Evolutionary conservation across 768 basidiomycete species (phyloP), one percentile per base, ranked within the genome.

Genomic region (Trametes cubensis): DNA sequence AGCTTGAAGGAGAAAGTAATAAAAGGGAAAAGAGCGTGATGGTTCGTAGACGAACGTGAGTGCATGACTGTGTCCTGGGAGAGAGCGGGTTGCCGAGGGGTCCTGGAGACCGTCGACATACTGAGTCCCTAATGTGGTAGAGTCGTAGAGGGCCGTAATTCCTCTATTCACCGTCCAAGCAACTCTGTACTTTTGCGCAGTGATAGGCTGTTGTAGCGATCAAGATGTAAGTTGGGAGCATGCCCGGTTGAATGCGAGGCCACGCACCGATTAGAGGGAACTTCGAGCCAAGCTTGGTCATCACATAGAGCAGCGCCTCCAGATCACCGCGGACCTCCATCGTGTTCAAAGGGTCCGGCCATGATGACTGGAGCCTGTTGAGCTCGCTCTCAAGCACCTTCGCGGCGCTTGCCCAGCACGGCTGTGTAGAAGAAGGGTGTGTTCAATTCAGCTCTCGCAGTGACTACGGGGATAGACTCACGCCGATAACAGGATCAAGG

Each of bases 401-500:
- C 53, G 87, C 85, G 40, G 82, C 85, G 55, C 78, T 79, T 17
- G 85, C 85, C 90, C 90, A 90, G 66, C 88, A 90, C 10, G 85
- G 82, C 89, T 89, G 65, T 34, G 40, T 44, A 47, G 10, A 41
- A 18, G 45, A 58, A 20, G 30, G 21, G 38, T 57, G 42, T 58
- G 42, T 44, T 34, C 5, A 34, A 30, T 34, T 40, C n/a, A 28
- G 18, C 13, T 3, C 18, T 48, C 4, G 48, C 25, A 38, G 15
- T 46, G 45, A 40, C 40, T 13, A 18, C 30, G 26, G 44, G 20
- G 14, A 47, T 41, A 41, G 51, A 75, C 88, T 65, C 77, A 91
- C 89, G 54, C 86, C 88, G 63, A 91, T 79, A 64, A 91, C 83
- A 25, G 90, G 90, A 75, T 92, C 90, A n/a, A 91, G 79, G 73